Base-by-base conservation (phyloP, 2,329 filamentous ascomycete genomes). In the Hysterium pulicare region DNA sequence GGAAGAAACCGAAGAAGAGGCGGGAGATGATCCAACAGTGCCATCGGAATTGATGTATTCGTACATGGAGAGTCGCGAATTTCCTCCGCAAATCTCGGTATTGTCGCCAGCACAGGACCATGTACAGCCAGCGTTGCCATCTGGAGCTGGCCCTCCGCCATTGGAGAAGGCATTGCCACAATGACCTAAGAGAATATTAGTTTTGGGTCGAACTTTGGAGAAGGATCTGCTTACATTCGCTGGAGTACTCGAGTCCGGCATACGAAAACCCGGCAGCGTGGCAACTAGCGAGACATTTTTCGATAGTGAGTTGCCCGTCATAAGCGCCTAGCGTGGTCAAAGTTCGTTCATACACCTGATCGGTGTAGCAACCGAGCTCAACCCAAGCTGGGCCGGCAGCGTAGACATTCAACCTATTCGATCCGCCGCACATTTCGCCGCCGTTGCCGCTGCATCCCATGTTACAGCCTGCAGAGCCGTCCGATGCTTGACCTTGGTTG, bases 91-190 rank as follows among this genome's bases (percentile, higher is more conserved):
- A 40, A 52, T 50, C 19, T 57, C 49, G n/a, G 41, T 47, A 28
- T 39, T 46, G 24, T 60, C 51, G 10, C 58, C 61, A 11, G 43
- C 43, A 42, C 60, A 62, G 6, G 47, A 15, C 42, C 52, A 61
- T 26, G 52, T 54, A 50, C 62, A 65, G 31, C 72, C 67, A 1
- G 60, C 56, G n/a, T 81, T 74, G 22, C 58, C 57, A 34, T 58
- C 50, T 8, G 52, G 41, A 3, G 53, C 56, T 8, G 54, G 52
- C 5, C 42, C 49, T 2, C 63, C 63, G 24, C 38, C 42, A 10
- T 44, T 46, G 10, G 9, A 13, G 17, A 45, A 21, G 3, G 41
- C 38, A 21, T 53, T 57, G 28, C 57, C 58, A 39, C 58, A 62
- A 37, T 53, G 54, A 35, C n/a, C n/a, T n/a, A n/a, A n/a, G n/a